Percentiles rank a stretch among this genome's conserved stretches.
phyloP scores from a whole-genome alignment of 2,329 filamentous ascomycete genomes.

The Ophiocordyceps australis region DNA sequence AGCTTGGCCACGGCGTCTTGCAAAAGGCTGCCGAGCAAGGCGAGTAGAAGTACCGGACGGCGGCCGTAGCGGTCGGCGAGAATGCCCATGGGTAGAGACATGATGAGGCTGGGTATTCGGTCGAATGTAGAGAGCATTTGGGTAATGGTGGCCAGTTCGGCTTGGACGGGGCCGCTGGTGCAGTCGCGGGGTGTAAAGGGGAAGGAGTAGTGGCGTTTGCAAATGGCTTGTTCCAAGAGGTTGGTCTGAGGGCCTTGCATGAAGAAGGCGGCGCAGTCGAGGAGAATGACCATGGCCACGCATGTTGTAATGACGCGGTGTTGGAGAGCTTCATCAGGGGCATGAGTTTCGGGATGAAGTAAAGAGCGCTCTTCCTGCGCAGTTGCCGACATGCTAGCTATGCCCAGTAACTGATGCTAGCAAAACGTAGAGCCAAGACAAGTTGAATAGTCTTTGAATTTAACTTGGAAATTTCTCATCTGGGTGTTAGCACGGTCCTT shows the following conservation, averaged over 20 bases:
- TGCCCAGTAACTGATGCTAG: too few species aligned
- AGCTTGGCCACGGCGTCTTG: not conserved
- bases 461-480: too few species aligned
- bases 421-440: too few species aligned
- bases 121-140: not conserved
- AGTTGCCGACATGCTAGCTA: not conserved
- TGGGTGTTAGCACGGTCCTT: too few species aligned
- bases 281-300: not conserved
- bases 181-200: not conserved
- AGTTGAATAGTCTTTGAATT: too few species aligned
- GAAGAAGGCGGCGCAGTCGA: constrained; percentile 1
- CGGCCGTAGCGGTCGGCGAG: constrained; percentile 1
- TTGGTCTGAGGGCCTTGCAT: not conserved
- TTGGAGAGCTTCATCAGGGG: not conserved
- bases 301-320: not conserved
- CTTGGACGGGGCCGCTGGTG: not conserved
- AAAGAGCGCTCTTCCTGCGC: not conserved
- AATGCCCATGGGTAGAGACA: not conserved
- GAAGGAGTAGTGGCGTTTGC: not conserved
- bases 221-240: not conserved
- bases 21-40: not conserved
- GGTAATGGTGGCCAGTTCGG: not conserved
- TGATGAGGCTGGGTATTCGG: not conserved
- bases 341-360: not conserved
- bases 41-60: not conserved